Evolutionary conservation across 2,329 filamentous ascomycete genomes (phyloP).

Genomic region (Tolypocladium sp.): DNA sequence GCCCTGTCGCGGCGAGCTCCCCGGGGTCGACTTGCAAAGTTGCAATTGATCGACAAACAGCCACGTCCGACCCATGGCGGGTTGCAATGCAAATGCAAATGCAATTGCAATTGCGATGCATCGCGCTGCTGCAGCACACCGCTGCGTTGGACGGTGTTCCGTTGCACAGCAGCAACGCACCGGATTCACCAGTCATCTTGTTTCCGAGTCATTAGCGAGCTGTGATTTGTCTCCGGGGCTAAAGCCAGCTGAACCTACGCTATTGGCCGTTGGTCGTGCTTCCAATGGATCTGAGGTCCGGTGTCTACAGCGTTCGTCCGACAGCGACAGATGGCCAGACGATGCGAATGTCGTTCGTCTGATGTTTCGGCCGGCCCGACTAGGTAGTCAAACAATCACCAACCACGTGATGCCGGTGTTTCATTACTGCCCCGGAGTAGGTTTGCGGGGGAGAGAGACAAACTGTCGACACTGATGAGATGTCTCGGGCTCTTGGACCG

Average conservation of each 20-base stretch:
- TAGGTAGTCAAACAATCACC: neutral
- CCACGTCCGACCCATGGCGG: neutral
- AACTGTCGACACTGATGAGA: neutral
- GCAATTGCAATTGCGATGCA: neutral
- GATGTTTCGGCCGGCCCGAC: neutral
- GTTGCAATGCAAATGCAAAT: neutral
- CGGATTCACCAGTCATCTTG: neutral
- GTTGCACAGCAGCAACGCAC: neutral
- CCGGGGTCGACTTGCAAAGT: neutral
- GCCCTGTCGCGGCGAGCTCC: neutral
- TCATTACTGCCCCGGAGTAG: neutral
- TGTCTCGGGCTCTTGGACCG: neutral
- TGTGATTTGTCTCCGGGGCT: neutral
- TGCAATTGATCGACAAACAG: neutral
- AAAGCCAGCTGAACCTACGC: neutral
- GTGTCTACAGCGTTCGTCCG: neutral
- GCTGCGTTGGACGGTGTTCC: neutral
- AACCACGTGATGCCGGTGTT: neutral
- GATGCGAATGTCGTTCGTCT: neutral
- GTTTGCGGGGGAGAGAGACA: neutral
- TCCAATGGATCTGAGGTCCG: neutral
- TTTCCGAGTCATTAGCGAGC: neutral
- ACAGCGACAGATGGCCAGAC: neutral
- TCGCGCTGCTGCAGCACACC: neutral
- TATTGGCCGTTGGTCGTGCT: neutral